Evolutionary conservation across 306 rosid species (phyloP), one percentile per base, ranked within the genome.

Genomic region (Vigna mungo): DNA sequence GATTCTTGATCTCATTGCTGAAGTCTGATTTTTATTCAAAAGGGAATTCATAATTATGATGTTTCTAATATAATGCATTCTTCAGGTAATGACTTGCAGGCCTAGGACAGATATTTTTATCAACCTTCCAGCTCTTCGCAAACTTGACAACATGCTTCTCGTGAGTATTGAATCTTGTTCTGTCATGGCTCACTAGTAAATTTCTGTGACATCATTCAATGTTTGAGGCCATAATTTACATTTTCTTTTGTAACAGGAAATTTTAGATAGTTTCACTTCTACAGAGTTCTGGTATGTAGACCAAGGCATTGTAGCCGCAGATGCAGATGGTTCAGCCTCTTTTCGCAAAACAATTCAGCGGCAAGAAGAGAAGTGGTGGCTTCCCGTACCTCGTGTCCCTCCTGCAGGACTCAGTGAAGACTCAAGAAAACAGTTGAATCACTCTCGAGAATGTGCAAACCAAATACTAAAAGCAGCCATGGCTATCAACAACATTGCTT

Each of bases 311-410:
- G 79, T 87, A 47, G 86, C 97, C 23, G 78, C 87, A 9, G 96
- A 90, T 27, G 86, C 88, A 4, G 92, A 92, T 72, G 96, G 97
- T 21, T 89, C 97, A 0, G 85, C 87, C 83, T 92, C 99, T 25
- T 92, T 92, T 63, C 95, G 89, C 73, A 92, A 85, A 80, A 71
- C 87, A 18, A 60, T 89, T 63, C 97, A 90, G 59, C 80, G 97
- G 75, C 96, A 95, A 85, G 97, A 95, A 59, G 99, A 95, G 83
- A 95, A 95, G 80, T 95, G 99, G 99, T 92, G 99, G 99, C 92
- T 94, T 1, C 97, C 97, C 0, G 97, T 92, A 10, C 98, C 97
- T 4, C 96, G 96, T 16, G 96, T 94, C 20, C 93, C 96, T 2
- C 79, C 92, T 14, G 85, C 87, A 1, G 98, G 97, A 60, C 89